Evolutionary conservation across 2,329 filamentous ascomycete genomes (phyloP).

Genomic region (Fusarium heterosporum): DNA sequence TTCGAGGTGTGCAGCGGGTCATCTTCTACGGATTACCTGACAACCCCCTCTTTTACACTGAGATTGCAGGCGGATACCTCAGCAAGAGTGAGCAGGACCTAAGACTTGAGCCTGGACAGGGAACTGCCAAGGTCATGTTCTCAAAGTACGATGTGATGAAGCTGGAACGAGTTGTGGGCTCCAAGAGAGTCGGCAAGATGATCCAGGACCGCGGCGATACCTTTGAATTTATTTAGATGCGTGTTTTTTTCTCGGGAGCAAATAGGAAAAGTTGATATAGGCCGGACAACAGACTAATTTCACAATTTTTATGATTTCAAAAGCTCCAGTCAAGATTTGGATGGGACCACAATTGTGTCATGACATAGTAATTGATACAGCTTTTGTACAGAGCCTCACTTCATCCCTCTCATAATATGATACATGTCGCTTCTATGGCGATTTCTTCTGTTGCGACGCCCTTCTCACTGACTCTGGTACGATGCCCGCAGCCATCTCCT

Average conservation of each 20-base stretch:
- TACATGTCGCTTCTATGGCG: constrained; percentile 39
- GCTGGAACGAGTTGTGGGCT: constrained; percentile 88
- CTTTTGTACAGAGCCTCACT: constrained; percentile 48
- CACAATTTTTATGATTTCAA: neutral
- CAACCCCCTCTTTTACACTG: constrained; percentile 83
- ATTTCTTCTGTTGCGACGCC: constrained; percentile 35
- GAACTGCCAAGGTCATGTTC: constrained; percentile 74
- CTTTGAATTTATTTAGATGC: constrained; percentile 86
- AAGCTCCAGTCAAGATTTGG: constrained; percentile 18
- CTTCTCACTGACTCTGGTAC: constrained; percentile 47
- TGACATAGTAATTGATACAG: constrained; percentile 47
- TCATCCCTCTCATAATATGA: constrained; percentile 33
- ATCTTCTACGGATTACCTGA: constrained; percentile 92
- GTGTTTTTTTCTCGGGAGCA: constrained; percentile 9
- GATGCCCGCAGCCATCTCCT: constrained; percentile 49
- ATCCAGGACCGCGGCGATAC: constrained; percentile 85
- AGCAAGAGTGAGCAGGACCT: constrained; percentile 68
- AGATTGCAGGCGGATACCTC: constrained; percentile 78
- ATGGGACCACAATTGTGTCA: constrained; percentile 27
- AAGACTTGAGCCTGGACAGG: constrained; percentile 68
- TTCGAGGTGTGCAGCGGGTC: constrained; percentile 85
- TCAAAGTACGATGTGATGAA: constrained; percentile 91
- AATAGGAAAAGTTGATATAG: constrained; percentile 15
- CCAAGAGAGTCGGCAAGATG: constrained; percentile 84
- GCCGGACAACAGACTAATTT: constrained; percentile 1